These are phyloP conservation scores for Yarrowia deformans DNA, from an alignment of 805 yeast species.

Conservation along the genomic window DNA sequence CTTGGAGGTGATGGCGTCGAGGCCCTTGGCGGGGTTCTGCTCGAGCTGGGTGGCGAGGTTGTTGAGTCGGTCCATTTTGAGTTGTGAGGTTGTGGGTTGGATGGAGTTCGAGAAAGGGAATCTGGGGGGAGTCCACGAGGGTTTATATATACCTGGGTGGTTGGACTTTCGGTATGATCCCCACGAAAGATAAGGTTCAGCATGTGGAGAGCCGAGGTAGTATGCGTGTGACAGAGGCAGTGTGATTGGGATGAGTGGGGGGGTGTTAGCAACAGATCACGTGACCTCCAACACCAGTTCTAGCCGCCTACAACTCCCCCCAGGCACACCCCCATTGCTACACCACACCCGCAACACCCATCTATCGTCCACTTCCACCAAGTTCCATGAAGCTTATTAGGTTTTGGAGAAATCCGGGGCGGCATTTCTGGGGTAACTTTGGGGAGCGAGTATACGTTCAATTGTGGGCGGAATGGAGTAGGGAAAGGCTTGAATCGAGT, in stretches of 20 bases:
- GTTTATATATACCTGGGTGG: conserved; percentile 12
- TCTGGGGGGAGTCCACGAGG: neutral
- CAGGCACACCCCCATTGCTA: neutral
- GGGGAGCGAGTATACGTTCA: too few species aligned
- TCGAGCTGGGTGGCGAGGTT: conserved; percentile 49
- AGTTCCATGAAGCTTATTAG: conserved; percentile 24
- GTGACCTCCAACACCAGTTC: too few species aligned
- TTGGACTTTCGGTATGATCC: conserved; percentile 16
- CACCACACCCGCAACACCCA: neutral
- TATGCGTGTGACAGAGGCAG: neutral
- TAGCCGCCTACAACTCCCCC: too few species aligned
- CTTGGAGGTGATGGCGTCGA: conserved; percentile 57
- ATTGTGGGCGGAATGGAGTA: neutral
- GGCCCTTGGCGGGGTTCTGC: conserved; percentile 49
- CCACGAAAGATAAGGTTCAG: conserved; percentile 28
- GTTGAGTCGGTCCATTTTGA: conserved; percentile 49
- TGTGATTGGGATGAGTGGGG: neutral
- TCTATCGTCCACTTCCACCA: conserved; percentile 11
- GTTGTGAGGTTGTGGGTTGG: conserved; percentile 3
- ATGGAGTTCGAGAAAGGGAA: neutral
- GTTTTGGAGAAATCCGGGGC: conserved; percentile 37
- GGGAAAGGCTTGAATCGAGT: neutral
- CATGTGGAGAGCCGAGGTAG: conserved; percentile 39
- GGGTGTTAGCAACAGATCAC: neutral
- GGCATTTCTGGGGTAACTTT: conserved; percentile 37